Conservation (phyloP, 768 basidiomycete genomes). For the Suillus weaverae region DNA sequence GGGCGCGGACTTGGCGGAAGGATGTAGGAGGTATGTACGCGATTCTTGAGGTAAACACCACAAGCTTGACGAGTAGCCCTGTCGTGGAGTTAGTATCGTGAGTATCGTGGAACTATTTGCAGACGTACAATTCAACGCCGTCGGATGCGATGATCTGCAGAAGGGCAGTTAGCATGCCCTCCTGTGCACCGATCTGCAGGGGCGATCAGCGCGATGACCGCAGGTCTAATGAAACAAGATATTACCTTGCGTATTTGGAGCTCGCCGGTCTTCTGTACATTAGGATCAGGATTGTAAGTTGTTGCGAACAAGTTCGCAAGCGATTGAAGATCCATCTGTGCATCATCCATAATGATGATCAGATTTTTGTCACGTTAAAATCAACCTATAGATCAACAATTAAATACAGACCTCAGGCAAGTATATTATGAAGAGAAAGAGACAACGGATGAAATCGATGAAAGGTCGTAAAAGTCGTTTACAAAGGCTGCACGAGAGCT, state of each 20-base stretch:
- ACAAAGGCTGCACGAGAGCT: constrained; percentile 16
- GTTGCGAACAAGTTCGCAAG: constrained; percentile 78
- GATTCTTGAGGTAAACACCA: constrained; percentile 89
- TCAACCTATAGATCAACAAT: background rate
- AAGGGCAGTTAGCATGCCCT: constrained; percentile 81
- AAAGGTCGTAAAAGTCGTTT: constrained; percentile 15
- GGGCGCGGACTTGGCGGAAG: constrained; percentile 44
- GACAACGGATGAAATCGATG: constrained; percentile 1
- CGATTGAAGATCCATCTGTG: constrained; percentile 69
- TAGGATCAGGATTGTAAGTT: constrained; percentile 82
- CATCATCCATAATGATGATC: background rate
- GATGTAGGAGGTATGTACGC: constrained; percentile 68
- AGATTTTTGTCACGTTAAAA: background rate
- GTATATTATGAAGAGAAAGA: constrained; percentile 1
- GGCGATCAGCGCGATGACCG: constrained; percentile 7
- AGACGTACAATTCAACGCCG: constrained; percentile 71
- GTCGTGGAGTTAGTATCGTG: constrained; percentile 2
- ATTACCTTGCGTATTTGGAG: constrained; percentile 83
- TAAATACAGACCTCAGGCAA: constrained; percentile 1
- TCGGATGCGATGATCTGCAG: constrained; percentile 84
- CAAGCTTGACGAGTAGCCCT: constrained; percentile 85
- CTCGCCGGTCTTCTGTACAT: constrained; percentile 82
- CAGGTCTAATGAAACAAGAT: background rate
- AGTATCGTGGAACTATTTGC: background rate
- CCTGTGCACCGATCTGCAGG: constrained; percentile 70